phyloP scores from a whole-genome alignment of 1,139 yeast genomes.

The Kodamaea ohmeri region DNA sequence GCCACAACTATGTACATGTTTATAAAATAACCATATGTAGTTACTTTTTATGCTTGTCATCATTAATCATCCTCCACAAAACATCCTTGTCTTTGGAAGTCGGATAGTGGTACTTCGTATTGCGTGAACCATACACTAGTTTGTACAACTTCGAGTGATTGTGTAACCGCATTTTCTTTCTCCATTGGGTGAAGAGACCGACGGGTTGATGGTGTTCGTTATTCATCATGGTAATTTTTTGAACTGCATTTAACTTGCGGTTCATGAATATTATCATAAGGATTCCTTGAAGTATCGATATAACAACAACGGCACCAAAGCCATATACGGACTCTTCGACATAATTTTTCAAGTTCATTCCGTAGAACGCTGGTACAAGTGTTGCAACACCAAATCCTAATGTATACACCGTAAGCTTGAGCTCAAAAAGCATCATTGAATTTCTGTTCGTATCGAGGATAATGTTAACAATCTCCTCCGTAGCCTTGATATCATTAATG shows the following conservation, averaged over 20 bases:
- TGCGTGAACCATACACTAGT: constrained; percentile 29
- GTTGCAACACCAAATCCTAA: constrained; percentile 79
- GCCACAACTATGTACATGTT: not conserved
- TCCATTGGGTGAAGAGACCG: constrained; percentile 4
- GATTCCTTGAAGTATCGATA: constrained; percentile 47
- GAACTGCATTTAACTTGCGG: constrained; percentile 52
- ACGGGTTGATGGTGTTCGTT: constrained; percentile 7
- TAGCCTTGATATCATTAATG: constrained; percentile 80
- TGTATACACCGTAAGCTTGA: constrained; percentile 82
- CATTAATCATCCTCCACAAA: constrained; percentile 74
- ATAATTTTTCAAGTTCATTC: constrained; percentile 91
- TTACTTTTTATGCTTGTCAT: constrained; percentile 36
- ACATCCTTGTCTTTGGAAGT: constrained; percentile 53
- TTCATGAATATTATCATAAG: constrained; percentile 44
- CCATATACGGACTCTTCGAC: constrained; percentile 75
- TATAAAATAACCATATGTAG: not conserved
- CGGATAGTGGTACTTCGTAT: constrained; percentile 34
- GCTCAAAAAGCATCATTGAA: constrained; percentile 83
- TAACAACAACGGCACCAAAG: constrained; percentile 56
- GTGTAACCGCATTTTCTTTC: constrained; percentile 3
- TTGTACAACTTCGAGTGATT: constrained; percentile 23
- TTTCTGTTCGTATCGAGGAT: constrained; percentile 94
- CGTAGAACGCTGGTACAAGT: constrained; percentile 74
- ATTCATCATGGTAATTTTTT: constrained; percentile 64
- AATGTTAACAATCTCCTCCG: constrained; percentile 95